phyloP scores from a whole-genome alignment of 1,139 yeast species.

The Candida sp. region DNA sequence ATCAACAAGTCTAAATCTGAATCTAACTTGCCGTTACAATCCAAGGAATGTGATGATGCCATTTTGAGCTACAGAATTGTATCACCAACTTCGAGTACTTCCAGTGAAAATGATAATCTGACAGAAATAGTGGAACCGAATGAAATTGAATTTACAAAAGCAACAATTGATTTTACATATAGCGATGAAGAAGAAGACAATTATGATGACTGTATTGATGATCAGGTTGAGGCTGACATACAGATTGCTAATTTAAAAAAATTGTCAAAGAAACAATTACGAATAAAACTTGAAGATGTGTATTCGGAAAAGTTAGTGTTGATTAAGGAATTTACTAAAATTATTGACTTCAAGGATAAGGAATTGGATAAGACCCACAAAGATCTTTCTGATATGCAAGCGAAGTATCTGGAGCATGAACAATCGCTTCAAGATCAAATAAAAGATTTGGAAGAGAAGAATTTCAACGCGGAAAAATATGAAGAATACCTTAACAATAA shows the following conservation, averaged over 20 bases:
- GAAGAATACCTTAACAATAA: neutral
- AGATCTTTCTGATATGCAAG: neutral
- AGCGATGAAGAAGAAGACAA: neutral
- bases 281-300: neutral
- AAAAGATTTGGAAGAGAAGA: neutral
- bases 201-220: neutral
- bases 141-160: constrained; percentile 1
- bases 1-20: neutral
- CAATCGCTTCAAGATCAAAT: neutral
- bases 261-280: neutral
- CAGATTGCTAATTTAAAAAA: neutral
- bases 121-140: constrained; percentile 1
- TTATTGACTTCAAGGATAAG: neutral
- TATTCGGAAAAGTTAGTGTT: neutral
- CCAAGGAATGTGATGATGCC: neutral
- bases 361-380: neutral
- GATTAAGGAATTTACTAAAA: neutral
- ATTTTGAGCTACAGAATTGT: neutral
- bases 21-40: neutral
- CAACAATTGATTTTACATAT: neutral
- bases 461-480: neutral
- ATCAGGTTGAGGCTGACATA: neutral
- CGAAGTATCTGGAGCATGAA: neutral
- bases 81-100: constrained; percentile 1
- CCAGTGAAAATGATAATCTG: neutral